Percentiles rank a stretch among this genome's conserved stretches.
Conservation (phyloP, 2,329 filamentous ascomycete species). For the Cyphellophora attinorum region DNA sequence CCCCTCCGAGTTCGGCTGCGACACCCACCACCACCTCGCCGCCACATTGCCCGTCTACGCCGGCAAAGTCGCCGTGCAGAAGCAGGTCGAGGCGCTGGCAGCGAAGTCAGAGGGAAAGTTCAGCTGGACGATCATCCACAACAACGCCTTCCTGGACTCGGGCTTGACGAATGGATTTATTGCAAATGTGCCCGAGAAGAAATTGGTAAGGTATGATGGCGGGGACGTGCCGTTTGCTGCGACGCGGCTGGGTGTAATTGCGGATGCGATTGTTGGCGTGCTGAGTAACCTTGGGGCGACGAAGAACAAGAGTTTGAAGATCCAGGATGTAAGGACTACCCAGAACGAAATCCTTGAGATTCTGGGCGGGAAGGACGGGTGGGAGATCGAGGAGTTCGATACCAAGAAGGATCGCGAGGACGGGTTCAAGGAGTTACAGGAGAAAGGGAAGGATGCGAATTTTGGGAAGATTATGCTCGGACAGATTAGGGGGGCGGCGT, state of each 20-base stretch:
- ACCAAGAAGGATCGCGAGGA: constrained; percentile 16
- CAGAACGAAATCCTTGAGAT: constrained; percentile 32
- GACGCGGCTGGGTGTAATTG: constrained; percentile 40
- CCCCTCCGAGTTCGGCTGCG: constrained; percentile 27
- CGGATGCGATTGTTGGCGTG: constrained; percentile 39
- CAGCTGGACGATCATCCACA: constrained; percentile 24
- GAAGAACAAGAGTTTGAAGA: constrained; percentile 39
- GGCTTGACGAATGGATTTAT: constrained; percentile 30
- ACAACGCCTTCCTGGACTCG: constrained; percentile 25
- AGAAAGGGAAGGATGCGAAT: constrained; percentile 17
- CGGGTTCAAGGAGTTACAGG: constrained; percentile 22
- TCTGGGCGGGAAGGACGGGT: constrained; percentile 24
- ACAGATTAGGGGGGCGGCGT: constrained; percentile 24
- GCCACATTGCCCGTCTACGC: constrained; percentile 23
- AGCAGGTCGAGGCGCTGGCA: constrained; percentile 19
- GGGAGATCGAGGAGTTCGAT: constrained; percentile 7
- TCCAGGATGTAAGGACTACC: constrained; percentile 34
- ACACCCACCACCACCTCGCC: constrained; percentile 20
- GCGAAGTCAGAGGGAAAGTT: constrained; percentile 16
- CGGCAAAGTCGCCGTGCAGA: constrained; percentile 22
- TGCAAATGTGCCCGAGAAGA: constrained; percentile 33
- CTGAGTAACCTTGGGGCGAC: constrained; percentile 43
- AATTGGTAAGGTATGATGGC: constrained; percentile 38
- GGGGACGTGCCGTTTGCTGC: constrained; percentile 40
- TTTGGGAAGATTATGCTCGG: constrained; percentile 18